Evolutionary conservation across 2,329 filamentous ascomycete species (phyloP), one percentile per base, ranked within the genome.

Genomic region (Fusarium subtropicale): DNA sequence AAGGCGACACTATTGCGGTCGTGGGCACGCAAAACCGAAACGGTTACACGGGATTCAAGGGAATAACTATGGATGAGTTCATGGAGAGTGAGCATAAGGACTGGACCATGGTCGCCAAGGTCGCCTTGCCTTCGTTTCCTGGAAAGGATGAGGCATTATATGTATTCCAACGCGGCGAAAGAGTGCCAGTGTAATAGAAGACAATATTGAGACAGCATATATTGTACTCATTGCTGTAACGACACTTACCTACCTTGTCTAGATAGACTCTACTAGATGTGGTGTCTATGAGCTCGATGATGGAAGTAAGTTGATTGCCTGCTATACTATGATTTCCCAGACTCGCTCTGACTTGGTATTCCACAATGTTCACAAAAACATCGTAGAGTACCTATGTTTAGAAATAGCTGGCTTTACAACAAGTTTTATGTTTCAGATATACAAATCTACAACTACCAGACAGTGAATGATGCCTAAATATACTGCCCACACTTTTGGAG

Each of bases 81-180:
- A 88, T 93, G 80, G 84, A 79, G 63, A 80, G 77, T 48, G 86
- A 90, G 74, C 84, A 87, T 71, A 76, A 74, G 28, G 82, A 81
- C 2, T 93, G 89, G 86, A 82, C 84, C 51, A 85, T 86, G 76
- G 82, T 87, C 4, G 83, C 87, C 16, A 89, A 91, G 80, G 83
- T 93, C 65, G 85, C 91, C 6, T 76, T 94, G 74, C 91, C 91
- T 24, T 92, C 90, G 76, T 93, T 93, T 78, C 88, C 90, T 4
- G 91, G 89, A 30, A 93, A 93, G 77, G 91, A 94, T 72, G 91
- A 94, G 79, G 91, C 88, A 0, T 74, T 93, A 57, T 93, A 89
- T 78, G 84, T 92, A 22, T 93, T 91, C 69, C 83, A 86, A 71
- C 76, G 84, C 56, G 82, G 83, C 18, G 73, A 80, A n/a, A 77